Conservation (phyloP, 495 filamentous ascomycete genomes). For the Beverwykella pulmonaria region DNA sequence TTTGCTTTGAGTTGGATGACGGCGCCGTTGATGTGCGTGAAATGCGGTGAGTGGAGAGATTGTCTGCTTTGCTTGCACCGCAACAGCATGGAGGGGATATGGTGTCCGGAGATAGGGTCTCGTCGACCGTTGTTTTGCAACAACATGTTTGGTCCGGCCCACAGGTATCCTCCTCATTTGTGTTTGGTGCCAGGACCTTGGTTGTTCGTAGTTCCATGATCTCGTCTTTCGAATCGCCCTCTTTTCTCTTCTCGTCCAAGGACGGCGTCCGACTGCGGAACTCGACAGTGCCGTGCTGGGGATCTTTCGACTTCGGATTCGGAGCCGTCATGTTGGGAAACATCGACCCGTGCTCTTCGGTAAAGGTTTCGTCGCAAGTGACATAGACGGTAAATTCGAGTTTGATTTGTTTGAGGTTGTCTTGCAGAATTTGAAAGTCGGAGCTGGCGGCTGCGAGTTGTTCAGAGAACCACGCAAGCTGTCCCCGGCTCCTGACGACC, state of each 20-base stretch:
- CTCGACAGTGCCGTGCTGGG: constrained; percentile 23
- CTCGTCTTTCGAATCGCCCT: constrained; percentile 18
- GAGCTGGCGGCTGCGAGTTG: constrained; percentile 61
- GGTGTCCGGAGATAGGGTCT: constrained; percentile 47
- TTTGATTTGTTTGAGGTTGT: constrained; percentile 44
- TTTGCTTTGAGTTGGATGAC: constrained; percentile 20
- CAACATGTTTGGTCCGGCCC: constrained; percentile 54
- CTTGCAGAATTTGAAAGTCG: constrained; percentile 50
- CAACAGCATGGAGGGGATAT: constrained; percentile 36
- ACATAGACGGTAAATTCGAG: constrained; percentile 63
- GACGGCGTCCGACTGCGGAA: constrained; percentile 8
- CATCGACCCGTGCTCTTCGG: constrained; percentile 38
- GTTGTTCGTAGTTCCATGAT: constrained; percentile 18
- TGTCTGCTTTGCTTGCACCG: constrained; percentile 43
- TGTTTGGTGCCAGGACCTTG: not conserved
- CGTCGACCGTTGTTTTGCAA: constrained; percentile 55
- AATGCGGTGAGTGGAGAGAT: constrained; percentile 20
- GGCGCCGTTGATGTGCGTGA: constrained; percentile 14
- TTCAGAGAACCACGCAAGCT: constrained; percentile 69
- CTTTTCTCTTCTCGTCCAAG: constrained; percentile 28
- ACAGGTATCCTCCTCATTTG: constrained; percentile 36
- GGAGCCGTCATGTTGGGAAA: constrained; percentile 27
- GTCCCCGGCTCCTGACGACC: constrained; percentile 68
- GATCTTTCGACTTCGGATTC: not conserved
- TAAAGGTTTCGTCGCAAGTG: constrained; percentile 58